phyloP scores from a whole-genome alignment of 2,329 filamentous ascomycete species.

The Ophiognomonia clavigignenti-juglandacearum region DNA sequence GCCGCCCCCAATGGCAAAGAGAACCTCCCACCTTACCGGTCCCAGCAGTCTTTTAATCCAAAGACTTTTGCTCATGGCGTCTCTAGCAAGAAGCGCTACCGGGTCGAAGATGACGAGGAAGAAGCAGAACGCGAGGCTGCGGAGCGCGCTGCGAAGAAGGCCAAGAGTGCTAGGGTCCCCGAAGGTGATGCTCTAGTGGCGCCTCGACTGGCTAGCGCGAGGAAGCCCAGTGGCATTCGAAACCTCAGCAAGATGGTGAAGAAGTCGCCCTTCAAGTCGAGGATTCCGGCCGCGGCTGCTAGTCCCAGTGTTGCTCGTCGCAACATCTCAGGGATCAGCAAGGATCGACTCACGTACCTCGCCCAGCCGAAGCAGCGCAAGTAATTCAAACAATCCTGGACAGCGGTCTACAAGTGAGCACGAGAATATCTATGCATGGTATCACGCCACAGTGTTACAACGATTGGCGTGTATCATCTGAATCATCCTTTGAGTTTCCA shows the following conservation, averaged over 20 bases:
- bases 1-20: slow-evolving; percentile 46
- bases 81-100: slow-evolving; percentile 60
- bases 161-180: slow-evolving; percentile 42
- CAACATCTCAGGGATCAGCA: slow-evolving; percentile 8
- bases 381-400: no score
- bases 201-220: slow-evolving; percentile 33
- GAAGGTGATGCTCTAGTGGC: slow-evolving; percentile 50
- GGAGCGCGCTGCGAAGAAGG: slow-evolving; percentile 54
- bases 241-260: slow-evolving; percentile 9
- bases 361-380: slow-evolving; percentile 15
- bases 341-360: slow-evolving; percentile 9
- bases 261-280: slow-evolving; percentile 12
- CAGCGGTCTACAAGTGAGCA: no score
- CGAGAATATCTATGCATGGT: no score
- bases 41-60: slow-evolving; percentile 24
- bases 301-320: slow-evolving; percentile 3
- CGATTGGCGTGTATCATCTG: no score
- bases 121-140: slow-evolving; percentile 43
- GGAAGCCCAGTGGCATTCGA: slow-evolving; percentile 1
- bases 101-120: slow-evolving; percentile 53
- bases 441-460: no score
- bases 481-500: no score
- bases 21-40: slow-evolving; percentile 37
- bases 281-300: slow-evolving; percentile 3
- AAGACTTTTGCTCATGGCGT: slow-evolving; percentile 56